Evolutionary conservation across 176 grass and related monocot genomes (phyloP), one percentile per base, ranked within the genome.

Genomic region (Pharus latifolius): DNA sequence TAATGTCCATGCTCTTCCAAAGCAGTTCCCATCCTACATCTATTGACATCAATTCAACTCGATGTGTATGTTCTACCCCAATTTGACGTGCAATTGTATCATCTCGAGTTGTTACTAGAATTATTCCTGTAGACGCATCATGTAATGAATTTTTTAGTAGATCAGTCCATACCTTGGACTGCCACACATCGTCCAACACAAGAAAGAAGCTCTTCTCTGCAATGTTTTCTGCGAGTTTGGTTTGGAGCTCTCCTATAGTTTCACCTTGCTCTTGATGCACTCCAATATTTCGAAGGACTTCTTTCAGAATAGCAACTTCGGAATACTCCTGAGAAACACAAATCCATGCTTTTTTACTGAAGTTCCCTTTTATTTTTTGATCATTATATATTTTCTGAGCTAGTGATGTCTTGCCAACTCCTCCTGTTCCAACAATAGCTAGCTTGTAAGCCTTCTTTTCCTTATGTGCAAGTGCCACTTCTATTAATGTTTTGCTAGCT

Each of bases 101-200:
- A 22, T 76, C 8, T 42, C 80, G 55, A 29, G 74, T 83, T 3
- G 74, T 88, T 25, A 79, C 43, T 54, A 88, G 16, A 32, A 88
- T 26, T 4, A 51, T 34, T 69, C 60, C 62, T 1, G 31, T 53
- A 19, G 67, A 43, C 8, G 56, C 67, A 56, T 24, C 43, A 48
- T 78, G 7, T 0, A 88, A 8, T 10, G 79, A 67, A 30, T 38
- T 58, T 29, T 63, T 69, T 2, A 83, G 37, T 31, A 75, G 14
- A 30, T 80, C 42, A 0, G 6, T 56, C 85, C 85, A 83, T 5
- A 63, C 43, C 1, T 51, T 23, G 3, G 45, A 40, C 46, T 46
- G 16, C 85, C 85, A 88, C 3, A 88, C 29, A 59, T 88, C 79
- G 79, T 83, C 74, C 19, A 83, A 25, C 34, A 78, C 72, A 17